phyloP scores from a whole-genome alignment of 2,329 filamentous ascomycete genomes.

The Aspergillus unguis region DNA sequence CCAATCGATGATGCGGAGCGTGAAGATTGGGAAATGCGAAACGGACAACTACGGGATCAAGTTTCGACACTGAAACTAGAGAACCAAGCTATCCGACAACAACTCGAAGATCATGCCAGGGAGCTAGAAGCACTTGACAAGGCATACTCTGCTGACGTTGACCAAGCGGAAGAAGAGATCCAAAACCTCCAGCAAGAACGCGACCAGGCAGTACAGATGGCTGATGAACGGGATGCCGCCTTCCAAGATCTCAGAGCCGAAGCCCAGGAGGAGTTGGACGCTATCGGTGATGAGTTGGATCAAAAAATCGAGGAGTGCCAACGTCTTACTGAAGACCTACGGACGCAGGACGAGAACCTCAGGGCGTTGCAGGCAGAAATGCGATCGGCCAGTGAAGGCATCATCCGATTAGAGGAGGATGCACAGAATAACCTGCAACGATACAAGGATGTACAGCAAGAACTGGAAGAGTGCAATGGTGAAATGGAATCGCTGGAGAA shows the following conservation, averaged over 20 bases:
- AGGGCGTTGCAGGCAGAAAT: constrained; percentile 90
- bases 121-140: constrained; percentile 74
- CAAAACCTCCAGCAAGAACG: constrained; percentile 76
- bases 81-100: constrained; percentile 81
- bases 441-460: constrained; percentile 78
- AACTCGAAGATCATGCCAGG: constrained; percentile 73
- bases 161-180: constrained; percentile 74
- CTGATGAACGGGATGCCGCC: constrained; percentile 59
- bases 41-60: constrained; percentile 79
- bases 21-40: constrained; percentile 79
- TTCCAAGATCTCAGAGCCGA: constrained; percentile 54
- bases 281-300: constrained; percentile 63
- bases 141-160: constrained; percentile 75
- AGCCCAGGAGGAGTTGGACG: constrained; percentile 58
- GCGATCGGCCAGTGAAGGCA: constrained; percentile 81
- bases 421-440: constrained; percentile 73
- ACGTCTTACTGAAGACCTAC: constrained; percentile 67
- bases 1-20: constrained; percentile 69
- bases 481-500: constrained; percentile 85
- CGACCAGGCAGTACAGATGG: constrained; percentile 75
- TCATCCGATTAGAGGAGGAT: constrained; percentile 86
- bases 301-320: constrained; percentile 68
- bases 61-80: constrained; percentile 81
- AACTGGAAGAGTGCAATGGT: constrained; percentile 76
- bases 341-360: constrained; percentile 79